Base-by-base conservation (phyloP, 129 eudicot genomes). In the Helichrysum umbraculigerum region DNA sequence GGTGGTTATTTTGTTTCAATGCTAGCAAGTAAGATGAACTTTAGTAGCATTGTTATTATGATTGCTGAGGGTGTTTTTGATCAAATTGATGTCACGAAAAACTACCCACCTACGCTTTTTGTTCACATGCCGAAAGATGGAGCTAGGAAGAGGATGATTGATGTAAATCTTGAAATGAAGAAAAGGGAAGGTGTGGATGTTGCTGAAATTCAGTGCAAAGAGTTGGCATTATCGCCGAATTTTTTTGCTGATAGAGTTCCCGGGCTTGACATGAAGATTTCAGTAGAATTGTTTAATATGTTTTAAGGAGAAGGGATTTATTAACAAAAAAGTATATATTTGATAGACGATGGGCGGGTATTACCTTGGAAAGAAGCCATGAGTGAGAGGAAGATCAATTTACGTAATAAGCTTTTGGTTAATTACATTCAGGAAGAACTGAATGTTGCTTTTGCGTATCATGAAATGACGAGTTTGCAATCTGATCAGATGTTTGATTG, bases 71-170 rank as follows among this genome's bases (percentile, higher is more conserved):
- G 98, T 9, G 70, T 88, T 76, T 94, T 64, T 72, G 87, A 78
- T 73, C 81, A 35, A 35, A 85, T 85, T 77, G 90, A 86, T 50
- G 81, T 85, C 68, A 59, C 71, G 0, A 75, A 81, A 29, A 63
- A 76, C 71, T 94, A 88, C 81, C 98, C 98, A 16, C 89, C 98
- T 50, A 91, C 93, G 10, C 89, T 94, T 62, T 94, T 94, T 73
- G 97, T 89, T 30, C 97, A 94, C 64, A 94, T 94, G 97, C 96
- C 98, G 7, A 94, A 91, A 85, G 98, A 94, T 84, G 74, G 66
- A 66, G 62, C 6, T 5, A 85, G 98, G 81, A 84, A 67, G 63
- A 74, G 37, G 81, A 80, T 69, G 68, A 83, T 94, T 7, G 87
- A 81, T 41, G 86, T 61, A 59, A 85, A 88, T 76, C 6, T 94